These are phyloP conservation scores for Penicillium arizonense DNA, from an alignment of 495 filamentous ascomycete genomes.

Conservation along the genomic window DNA sequence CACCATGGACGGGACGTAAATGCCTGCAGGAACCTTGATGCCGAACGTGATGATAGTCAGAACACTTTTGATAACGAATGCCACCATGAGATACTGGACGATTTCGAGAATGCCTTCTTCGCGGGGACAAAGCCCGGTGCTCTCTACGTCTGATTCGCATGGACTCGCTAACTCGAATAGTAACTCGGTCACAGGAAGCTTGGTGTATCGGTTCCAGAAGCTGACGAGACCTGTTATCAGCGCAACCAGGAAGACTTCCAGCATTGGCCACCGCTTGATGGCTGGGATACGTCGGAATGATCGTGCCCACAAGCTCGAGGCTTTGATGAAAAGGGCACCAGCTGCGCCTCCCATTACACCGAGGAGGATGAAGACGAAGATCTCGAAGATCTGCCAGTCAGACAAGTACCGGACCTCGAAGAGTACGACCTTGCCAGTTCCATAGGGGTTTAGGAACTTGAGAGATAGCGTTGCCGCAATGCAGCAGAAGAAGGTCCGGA, in stretches of 20 bases:
- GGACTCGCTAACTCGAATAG: slow-evolving; percentile 88
- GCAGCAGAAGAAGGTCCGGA: slow-evolving; percentile 97
- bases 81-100: slow-evolving; percentile 65
- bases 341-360: slow-evolving; percentile 80
- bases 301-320: slow-evolving; percentile 81
- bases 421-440: slow-evolving; percentile 92
- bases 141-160: slow-evolving; percentile 62
- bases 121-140: slow-evolving; percentile 73
- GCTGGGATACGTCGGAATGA: slow-evolving; percentile 77
- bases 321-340: slow-evolving; percentile 96
- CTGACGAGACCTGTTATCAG: slow-evolving; percentile 78
- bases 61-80: slow-evolving; percentile 86
- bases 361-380: slow-evolving; percentile 78
- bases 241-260: slow-evolving; percentile 88
- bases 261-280: slow-evolving; percentile 80
- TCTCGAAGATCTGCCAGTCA: slow-evolving; percentile 94
- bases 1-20: slow-evolving; percentile 98
- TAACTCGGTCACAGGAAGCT: slow-evolving; percentile 84
- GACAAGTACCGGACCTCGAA: slow-evolving; percentile 91
- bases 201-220: slow-evolving; percentile 94
- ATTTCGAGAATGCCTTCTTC: slow-evolving; percentile 72
- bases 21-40: slow-evolving; percentile 92
- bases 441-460: slow-evolving; percentile 95
- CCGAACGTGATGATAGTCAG: slow-evolving; percentile 89
- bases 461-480: slow-evolving; percentile 87